A percentile compares a stretch with the other conserved stretches of the same genome.
Evolutionary conservation across 2,329 filamentous ascomycete genomes (phyloP).

Genomic region (Neoascochyta sp.): DNA sequence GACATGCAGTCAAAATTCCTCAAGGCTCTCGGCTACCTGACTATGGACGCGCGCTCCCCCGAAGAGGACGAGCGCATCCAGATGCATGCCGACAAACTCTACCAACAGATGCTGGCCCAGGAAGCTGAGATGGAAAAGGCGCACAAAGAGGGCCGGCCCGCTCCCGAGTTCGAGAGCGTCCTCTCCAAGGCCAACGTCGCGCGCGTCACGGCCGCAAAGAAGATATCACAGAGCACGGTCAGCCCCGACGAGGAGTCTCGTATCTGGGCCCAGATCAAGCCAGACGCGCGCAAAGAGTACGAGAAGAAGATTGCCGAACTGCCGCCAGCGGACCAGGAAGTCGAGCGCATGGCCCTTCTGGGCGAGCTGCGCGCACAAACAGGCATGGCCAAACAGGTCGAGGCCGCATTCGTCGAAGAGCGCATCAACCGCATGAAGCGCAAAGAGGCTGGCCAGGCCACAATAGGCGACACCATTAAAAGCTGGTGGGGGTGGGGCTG

Average conservation of each 20-base stretch:
- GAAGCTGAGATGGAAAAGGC: conserved; percentile 71
- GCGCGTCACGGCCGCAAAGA: conserved; percentile 21
- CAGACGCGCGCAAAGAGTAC: conserved; percentile 27
- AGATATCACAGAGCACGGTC: conserved; percentile 7
- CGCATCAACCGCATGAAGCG: conserved; percentile 35
- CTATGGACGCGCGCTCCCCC: conserved; percentile 59
- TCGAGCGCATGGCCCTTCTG: conserved; percentile 33
- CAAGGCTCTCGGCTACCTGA: conserved; percentile 83
- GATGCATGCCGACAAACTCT: conserved; percentile 90
- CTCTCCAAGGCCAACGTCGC: conserved; percentile 42
- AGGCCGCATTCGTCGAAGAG: conserved; percentile 33
- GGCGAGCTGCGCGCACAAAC: conserved; percentile 33
- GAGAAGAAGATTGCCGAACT: conserved; percentile 32
- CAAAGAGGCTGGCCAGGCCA: conserved; percentile 34
- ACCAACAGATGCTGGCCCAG: conserved; percentile 79
- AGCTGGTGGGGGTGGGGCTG: conserved; percentile 36
- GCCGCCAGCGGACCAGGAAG: conserved; percentile 29
- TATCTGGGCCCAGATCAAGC: conserved; percentile 32
- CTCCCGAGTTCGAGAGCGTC: conserved; percentile 59
- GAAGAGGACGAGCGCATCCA: conserved; percentile 81
- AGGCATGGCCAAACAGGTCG: conserved; percentile 31
- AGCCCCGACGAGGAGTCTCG: conserved; percentile 19
- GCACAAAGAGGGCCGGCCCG: conserved; percentile 52
- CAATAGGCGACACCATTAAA: conserved; percentile 39
- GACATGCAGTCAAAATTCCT: conserved; percentile 87